These are phyloP conservation scores for Flaveria robusta DNA, from an alignment of 129 eudicot species.

Conservation along the genomic window DNA sequence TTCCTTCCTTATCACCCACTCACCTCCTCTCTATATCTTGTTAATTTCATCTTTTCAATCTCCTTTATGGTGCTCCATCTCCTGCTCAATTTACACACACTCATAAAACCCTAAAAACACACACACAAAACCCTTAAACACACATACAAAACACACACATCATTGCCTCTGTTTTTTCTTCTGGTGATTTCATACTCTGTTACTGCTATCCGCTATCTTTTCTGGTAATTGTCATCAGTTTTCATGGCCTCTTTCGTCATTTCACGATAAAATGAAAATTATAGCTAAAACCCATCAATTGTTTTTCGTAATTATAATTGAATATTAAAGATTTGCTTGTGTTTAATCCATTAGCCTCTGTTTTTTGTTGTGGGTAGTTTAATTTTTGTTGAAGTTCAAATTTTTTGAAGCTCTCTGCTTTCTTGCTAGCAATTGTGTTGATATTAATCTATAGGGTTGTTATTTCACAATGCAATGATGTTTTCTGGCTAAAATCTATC, in stretches of 20 bases:
- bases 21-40: constrained; percentile 39
- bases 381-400: too few relatives aligned
- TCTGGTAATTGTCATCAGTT: constrained; percentile 38
- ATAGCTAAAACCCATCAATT: too few relatives aligned
- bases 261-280: not conserved
- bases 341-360: too few relatives aligned
- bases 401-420: too few relatives aligned
- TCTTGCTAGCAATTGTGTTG: too few relatives aligned
- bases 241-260: constrained; percentile 34
- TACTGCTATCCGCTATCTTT: constrained; percentile 29
- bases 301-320: too few relatives aligned
- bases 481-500: too few relatives aligned
- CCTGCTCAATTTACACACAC: constrained; percentile 22
- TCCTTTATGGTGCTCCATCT: constrained; percentile 38
- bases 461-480: constrained; percentile 17
- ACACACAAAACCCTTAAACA: constrained; percentile 39
- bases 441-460: not conserved
- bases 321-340: too few relatives aligned
- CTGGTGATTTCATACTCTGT: constrained; percentile 10
- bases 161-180: constrained; percentile 33
- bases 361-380: too few relatives aligned
- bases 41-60: constrained; percentile 24
- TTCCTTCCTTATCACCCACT: constrained; percentile 96
- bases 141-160: not conserved
- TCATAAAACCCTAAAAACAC: constrained; percentile 35